Percentiles rank a stretch among this genome's conserved stretches.
Conservation (phyloP, 1,139 yeast genomes). For the Candida smagusa region DNA sequence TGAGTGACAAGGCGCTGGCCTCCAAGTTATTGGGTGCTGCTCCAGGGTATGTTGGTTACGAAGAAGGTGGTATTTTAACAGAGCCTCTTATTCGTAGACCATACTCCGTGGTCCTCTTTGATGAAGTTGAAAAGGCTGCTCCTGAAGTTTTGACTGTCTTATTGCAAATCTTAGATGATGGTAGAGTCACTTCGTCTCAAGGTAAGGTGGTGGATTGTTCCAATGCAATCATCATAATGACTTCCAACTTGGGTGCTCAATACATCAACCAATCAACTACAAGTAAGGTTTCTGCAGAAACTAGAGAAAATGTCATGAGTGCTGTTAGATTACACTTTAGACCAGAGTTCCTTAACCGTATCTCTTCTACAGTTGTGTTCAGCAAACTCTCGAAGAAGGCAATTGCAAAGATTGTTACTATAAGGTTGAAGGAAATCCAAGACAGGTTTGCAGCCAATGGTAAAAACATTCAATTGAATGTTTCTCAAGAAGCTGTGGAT, state of each 20-base stretch:
- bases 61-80: slow-evolving; percentile 94
- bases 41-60: slow-evolving; percentile 97
- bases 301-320: slow-evolving; percentile 76
- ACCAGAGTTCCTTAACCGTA: slow-evolving; percentile 96
- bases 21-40: slow-evolving; percentile 96
- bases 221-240: slow-evolving; percentile 90
- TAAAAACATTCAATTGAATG: slow-evolving; percentile 65
- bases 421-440: slow-evolving; percentile 81
- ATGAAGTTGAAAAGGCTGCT: slow-evolving; percentile 98
- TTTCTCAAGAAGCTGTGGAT: slow-evolving; percentile 72
- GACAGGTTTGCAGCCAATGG: slow-evolving; percentile 80
- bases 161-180: slow-evolving; percentile 92
- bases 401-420: slow-evolving; percentile 84
- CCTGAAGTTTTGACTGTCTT: slow-evolving; percentile 94
- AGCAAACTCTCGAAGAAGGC: slow-evolving; percentile 90
- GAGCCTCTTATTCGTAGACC: slow-evolving; percentile 90
- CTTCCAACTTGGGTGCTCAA: slow-evolving; percentile 95
- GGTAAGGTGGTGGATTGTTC: slow-evolving; percentile 93
- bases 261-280: slow-evolving; percentile 69
- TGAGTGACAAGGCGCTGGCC: slow-evolving; percentile 92
- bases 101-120: slow-evolving; percentile 89
- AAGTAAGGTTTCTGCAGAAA: slow-evolving; percentile 59
- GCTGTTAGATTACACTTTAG: slow-evolving; percentile 90
- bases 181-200: slow-evolving; percentile 89
- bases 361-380: slow-evolving; percentile 87